Evolutionary conservation across 352 stramenopile genomes (phyloP), one percentile per base, ranked within the genome.

Genomic region (Phytophthora crassamura): DNA sequence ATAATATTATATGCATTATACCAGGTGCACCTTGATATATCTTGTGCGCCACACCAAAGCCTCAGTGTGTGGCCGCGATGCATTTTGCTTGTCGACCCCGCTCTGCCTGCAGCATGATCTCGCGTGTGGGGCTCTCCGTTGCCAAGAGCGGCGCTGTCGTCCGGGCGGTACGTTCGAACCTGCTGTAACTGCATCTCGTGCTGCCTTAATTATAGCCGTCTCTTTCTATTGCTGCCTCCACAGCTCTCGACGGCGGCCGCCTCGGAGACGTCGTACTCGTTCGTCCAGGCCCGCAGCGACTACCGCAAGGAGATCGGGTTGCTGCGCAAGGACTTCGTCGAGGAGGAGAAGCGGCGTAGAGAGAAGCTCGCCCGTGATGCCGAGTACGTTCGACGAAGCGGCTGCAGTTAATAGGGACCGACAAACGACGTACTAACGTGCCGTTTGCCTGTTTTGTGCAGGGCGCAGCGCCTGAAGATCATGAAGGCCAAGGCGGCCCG

Each of bases 401-500:
- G 15, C 52, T 45, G 5, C 7, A 18, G 14, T 42, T 3, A 28
- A 16, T 11, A 34, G 45, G 10, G 16, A 36, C 14, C 8, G 12
- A 47, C 12, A 50, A 25, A 10, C 18, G 7, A 22, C 32, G 14
- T 41, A 36, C 34, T 71, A 40, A 54, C 38, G 14, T 28, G 7
- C 18, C 33, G 40, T 11, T 16, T 48, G 20, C 34, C 20, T 39
- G 43, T n/a, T n/a, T 45, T 59, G 34, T 56, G 7, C 50, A 93
- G 85, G 57, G 72, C 86, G 15, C 83, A 95, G 64, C 84, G 85
- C 41, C 64, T 83, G 65, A 91, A 85, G 64, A 92, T 95, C 55
- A 89, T 93, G 80, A 94, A 94, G 74, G 85, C 86, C 52, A 95
- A 95, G 79, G 85, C 87, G 9, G 84, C 85, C 46, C 84, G 87